Conservation (phyloP, 2,329 filamentous ascomycete genomes). For the Blastomyces silverae region DNA sequence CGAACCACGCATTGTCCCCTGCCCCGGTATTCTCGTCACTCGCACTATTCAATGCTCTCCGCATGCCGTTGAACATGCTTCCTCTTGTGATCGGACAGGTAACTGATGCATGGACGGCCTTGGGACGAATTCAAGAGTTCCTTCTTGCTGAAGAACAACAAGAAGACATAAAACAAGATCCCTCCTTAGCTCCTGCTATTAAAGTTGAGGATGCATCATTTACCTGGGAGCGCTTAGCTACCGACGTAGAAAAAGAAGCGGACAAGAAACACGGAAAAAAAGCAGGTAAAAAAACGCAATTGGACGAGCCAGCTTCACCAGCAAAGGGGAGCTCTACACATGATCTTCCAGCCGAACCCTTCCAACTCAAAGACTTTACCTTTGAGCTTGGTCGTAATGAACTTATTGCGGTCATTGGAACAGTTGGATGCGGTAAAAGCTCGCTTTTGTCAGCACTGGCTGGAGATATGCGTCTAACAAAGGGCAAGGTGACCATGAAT, state of each 20-base stretch:
- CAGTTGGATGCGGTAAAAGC: conserved; percentile 75
- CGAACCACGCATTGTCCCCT: conserved; percentile 61
- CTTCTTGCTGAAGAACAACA: conserved; percentile 75
- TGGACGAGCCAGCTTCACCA: conserved; percentile 42
- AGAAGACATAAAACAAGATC: conserved; percentile 59
- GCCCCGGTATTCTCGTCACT: conserved; percentile 86
- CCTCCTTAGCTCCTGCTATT: conserved; percentile 51
- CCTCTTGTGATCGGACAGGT: conserved; percentile 83
- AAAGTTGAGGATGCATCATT: conserved; percentile 68
- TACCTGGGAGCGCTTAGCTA: conserved; percentile 65
- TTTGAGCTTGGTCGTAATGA: conserved; percentile 37
- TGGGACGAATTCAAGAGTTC: conserved; percentile 82
- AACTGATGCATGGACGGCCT: conserved; percentile 78
- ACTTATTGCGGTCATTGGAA: conserved; percentile 35
- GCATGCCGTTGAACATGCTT: conserved; percentile 81
- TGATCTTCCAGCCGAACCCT: conserved; percentile 31
- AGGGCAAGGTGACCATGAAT: conserved; percentile 65
- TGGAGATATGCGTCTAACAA: conserved; percentile 85
- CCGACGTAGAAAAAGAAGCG: conserved; percentile 20
- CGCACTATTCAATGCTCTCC: conserved; percentile 84
- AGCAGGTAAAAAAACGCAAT: conserved; percentile 21
- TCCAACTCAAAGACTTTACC: conserved; percentile 36
- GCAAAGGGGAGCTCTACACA: conserved; percentile 22
- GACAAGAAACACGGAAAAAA: conserved; percentile 20
- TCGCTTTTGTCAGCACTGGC: conserved; percentile 83